Evolutionary conservation across 192 early-diverging fungal species (phyloP), one percentile per base, ranked within the genome.

Genomic region (Linnemannia hyalina): DNA sequence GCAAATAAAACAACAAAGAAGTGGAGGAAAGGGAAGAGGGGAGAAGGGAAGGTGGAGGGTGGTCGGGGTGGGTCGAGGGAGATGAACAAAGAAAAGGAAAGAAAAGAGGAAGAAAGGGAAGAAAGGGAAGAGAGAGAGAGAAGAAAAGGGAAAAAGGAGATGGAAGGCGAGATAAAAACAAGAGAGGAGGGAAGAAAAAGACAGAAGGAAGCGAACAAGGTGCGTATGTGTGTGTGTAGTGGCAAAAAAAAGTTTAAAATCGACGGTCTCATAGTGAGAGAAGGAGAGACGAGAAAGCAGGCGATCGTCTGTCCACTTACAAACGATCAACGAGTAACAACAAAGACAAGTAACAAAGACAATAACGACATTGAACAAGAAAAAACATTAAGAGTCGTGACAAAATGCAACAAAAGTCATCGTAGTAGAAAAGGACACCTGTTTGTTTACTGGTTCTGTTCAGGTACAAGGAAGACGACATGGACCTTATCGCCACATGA

Each of bases 111-210:
- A 23, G 26, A 8, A 70, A 54, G 7, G 60, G 69, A 57, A 70
- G 16, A 74, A 32, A 76, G 88, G 79, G 68, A 74, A n/a, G 46
- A 74, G 44, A 68, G 29, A 47, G 10, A 86, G 8, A 54, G 54
- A 82, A 22, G 89, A 73, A 81, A 88, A 15, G 85, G 88, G 16
- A 89, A 89, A 70, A 73, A 80, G 20, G 88, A 88, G 4, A 89
- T 72, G 4, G 78, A 80, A 54, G 71, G 73, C 44, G 29, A 74
- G 70, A 70, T 74, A 46, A 75, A 85, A 80, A 69, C 41, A 82
- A 79, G 41, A n/a, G 38, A 44, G 76, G 77, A 29, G 70, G 74
- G 42, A 70, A 54, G 74, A 35, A 70, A 54, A 75, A 75, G 63
- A 65, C 44, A 57, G 23, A 63, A 77, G 68, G 42, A 22, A 57